These are phyloP conservation scores for Poronia punctata DNA, from an alignment of 495 filamentous ascomycete genomes.

Conservation along the genomic window DNA sequence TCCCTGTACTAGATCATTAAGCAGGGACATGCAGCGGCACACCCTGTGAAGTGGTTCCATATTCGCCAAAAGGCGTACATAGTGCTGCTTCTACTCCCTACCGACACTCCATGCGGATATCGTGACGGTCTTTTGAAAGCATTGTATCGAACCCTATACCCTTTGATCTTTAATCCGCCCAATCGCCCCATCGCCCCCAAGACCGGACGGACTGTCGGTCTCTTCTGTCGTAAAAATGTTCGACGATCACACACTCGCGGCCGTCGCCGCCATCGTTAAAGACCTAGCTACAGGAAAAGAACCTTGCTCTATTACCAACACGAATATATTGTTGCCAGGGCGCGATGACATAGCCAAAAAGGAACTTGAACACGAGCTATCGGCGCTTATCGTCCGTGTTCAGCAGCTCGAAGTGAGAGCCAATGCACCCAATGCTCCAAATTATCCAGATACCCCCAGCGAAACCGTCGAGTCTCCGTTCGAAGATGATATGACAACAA, in stretches of 20 bases:
- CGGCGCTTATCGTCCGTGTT: conserved; percentile 58
- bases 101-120: conserved; percentile 34
- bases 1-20: conserved; percentile 14
- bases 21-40: conserved; percentile 20
- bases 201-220: neutral
- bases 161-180: too few species aligned
- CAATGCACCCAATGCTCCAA: conserved; percentile 45
- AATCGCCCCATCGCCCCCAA: neutral
- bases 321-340: conserved; percentile 57
- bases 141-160: too few species aligned
- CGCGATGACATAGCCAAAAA: conserved; percentile 54
- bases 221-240: conserved; percentile 35
- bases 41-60: conserved; percentile 11
- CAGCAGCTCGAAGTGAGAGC: conserved; percentile 63
- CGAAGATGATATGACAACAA: conserved; percentile 37
- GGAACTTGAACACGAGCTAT: conserved; percentile 63
- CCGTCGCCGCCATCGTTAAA: conserved; percentile 56
- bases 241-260: conserved; percentile 56
- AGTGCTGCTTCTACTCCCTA: conserved; percentile 9
- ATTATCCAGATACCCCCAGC: conserved; percentile 58
- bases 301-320: conserved; percentile 24
- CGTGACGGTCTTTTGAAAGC: too few species aligned
- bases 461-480: conserved; percentile 49
- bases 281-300: conserved; percentile 46
- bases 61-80: conserved; percentile 10